Base-by-base conservation (phyloP, 2,329 filamentous ascomycete genomes). In the Trichoderma semiorbis region DNA sequence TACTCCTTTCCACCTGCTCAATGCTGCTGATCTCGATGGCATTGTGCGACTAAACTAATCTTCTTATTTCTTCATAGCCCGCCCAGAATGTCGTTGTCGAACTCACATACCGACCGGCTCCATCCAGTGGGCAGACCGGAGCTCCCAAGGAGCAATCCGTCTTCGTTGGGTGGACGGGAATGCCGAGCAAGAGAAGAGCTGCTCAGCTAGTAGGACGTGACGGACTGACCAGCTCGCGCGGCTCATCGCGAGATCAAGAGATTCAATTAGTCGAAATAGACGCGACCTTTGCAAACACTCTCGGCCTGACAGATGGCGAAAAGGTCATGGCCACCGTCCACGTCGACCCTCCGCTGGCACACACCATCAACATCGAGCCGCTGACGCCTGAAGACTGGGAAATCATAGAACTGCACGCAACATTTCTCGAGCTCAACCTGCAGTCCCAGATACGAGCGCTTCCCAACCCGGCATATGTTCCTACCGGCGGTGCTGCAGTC, bases 81-180 rank as follows among this genome's bases (percentile, higher is more conserved):
- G 93, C 93, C 39, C 96, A 99, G 83, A 97, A 98, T 92, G 93
- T 98, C 76, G 89, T 98, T 74, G 92, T 99, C 80, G 96, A 99
- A 83, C 88, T 99, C 74, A 92, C 87, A 80, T 97, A 92, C 83
- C 78, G 87, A 73, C 82, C 88, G 55, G 80, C 86, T 53, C 84
- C 87, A 26, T 80, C 88, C 53, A 79, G 77, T 60, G 69, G 85
- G 70, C 84, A 85, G 75, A 78, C 84, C 30, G 78, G 84, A 50
- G 80, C 85, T 66, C 79, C 84, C 7, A 82, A 84, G 68, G 88
- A 90, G 76, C 89, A 87, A 78, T 97, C 93, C 62, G 86, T 97
- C 77, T 99, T 92, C 80, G 86, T 97, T 72, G 96, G 96, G 80
- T 99, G 96, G 96, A 98, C 96, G 12, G 96, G 96, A 76, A 97